Evolutionary conservation across 1,284 basidiomycete species (phyloP).

Genomic region (Marasmius fiardii): DNA sequence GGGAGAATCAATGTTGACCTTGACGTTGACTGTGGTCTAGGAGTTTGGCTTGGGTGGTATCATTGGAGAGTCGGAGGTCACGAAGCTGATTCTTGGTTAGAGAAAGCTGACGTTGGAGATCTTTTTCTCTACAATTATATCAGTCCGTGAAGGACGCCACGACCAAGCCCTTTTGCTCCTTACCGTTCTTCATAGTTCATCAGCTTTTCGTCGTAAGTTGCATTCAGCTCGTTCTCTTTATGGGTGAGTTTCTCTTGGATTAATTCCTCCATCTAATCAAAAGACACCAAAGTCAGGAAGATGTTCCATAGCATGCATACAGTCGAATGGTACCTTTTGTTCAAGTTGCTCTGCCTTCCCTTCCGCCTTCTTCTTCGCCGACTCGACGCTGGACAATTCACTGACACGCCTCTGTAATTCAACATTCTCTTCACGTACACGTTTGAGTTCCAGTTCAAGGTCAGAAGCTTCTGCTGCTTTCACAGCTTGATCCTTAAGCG

Average conservation of each 20-base stretch:
- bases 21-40: slow-evolving; percentile 86
- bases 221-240: slow-evolving; percentile 94
- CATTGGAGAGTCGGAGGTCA: slow-evolving; percentile 87
- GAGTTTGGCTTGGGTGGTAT: slow-evolving; percentile 88
- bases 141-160: slow-evolving; percentile 2
- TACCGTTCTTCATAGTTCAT: slow-evolving; percentile 93
- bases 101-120: slow-evolving; percentile 83
- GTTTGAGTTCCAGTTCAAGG: slow-evolving; percentile 68
- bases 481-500: slow-evolving; percentile 78
- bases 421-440: slow-evolving; percentile 75
- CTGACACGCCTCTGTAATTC: slow-evolving; percentile 70
- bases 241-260: slow-evolving; percentile 83
- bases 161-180: slow-evolving; percentile 14
- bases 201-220: slow-evolving; percentile 93
- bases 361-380: slow-evolving; percentile 76
- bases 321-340: slow-evolving; percentile 57
- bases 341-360: slow-evolving; percentile 76
- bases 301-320: slow-evolving; percentile 1
- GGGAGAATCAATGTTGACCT: slow-evolving; percentile 43
- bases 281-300: not conserved
- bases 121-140: slow-evolving; percentile 70
- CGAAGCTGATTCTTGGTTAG: slow-evolving; percentile 85
- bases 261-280: slow-evolving; percentile 84
- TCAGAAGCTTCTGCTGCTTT: slow-evolving; percentile 79
- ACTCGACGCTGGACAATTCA: slow-evolving; percentile 65